Conservation (phyloP, 176 grass and related monocot genomes). For the Avena eriantha region DNA sequence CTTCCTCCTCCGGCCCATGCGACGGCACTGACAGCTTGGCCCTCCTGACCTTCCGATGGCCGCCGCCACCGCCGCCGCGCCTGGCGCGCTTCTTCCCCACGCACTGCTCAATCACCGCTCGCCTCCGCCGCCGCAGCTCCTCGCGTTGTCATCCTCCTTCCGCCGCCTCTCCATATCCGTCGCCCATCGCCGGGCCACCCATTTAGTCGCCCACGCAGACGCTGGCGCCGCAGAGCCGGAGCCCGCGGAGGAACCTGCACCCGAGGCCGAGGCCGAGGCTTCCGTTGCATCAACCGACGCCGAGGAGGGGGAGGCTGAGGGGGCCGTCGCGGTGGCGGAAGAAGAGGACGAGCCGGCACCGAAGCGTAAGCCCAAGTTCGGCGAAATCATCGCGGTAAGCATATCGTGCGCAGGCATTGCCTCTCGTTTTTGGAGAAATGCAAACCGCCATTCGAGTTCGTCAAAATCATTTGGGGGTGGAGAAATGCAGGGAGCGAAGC, state of each 20-base stretch:
- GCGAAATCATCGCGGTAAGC: conserved; percentile 92
- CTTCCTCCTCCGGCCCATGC: conserved; percentile 41
- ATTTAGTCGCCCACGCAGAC: conserved; percentile 45
- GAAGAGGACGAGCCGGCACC: conserved; percentile 53
- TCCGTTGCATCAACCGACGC: conserved; percentile 47
- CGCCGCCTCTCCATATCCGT: conserved; percentile 54
- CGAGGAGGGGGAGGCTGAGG: conserved; percentile 47
- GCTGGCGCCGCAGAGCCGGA: conserved; percentile 47
- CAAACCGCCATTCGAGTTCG: neutral
- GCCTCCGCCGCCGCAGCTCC: conserved; percentile 34
- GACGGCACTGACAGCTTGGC: conserved; percentile 43
- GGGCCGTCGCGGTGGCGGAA: conserved; percentile 38
- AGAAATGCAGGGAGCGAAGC: neutral
- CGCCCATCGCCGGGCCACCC: conserved; percentile 48
- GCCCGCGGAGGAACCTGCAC: conserved; percentile 4
- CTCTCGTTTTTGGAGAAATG: neutral
- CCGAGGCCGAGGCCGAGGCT: conserved; percentile 28
- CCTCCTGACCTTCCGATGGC: conserved; percentile 49
- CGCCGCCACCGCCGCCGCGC: conserved; percentile 41
- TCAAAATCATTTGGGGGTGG: neutral
- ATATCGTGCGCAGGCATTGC: neutral
- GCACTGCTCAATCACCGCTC: conserved; percentile 45
- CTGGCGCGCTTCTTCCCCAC: conserved; percentile 46
- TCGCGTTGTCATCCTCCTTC: conserved; percentile 52
- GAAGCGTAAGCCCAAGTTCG: conserved; percentile 70